A percentile compares a stretch with the other conserved stretches of the same genome.
These are phyloP conservation scores for Fusarium poae DNA, from an alignment of 2,329 filamentous ascomycete species.

Conservation along the genomic window DNA sequence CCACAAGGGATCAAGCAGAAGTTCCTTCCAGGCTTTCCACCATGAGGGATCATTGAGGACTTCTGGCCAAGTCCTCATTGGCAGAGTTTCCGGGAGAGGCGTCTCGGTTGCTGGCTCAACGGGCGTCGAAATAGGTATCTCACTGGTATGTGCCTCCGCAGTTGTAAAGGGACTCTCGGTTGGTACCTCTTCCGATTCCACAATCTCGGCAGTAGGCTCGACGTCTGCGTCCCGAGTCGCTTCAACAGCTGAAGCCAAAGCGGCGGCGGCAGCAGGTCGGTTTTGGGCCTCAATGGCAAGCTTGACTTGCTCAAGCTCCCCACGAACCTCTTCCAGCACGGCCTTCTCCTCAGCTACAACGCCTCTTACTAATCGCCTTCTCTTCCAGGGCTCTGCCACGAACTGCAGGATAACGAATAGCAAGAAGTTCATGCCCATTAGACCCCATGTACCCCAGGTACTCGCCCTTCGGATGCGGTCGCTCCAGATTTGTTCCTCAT, in stretches of 20 bases:
- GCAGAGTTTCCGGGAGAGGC: conserved; percentile 2
- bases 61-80: conserved; percentile 58
- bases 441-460: conserved; percentile 97
- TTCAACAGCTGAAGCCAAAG: conserved; percentile 29
- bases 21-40: conserved; percentile 60
- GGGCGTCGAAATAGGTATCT: conserved; percentile 4
- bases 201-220: conserved; percentile 10
- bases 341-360: conserved; percentile 83
- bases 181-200: conserved; percentile 20
- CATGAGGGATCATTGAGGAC: conserved; percentile 56
- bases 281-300: conserved; percentile 48
- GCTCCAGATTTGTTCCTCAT: conserved; percentile 99
- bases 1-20: conserved; percentile 56
- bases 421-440: conserved; percentile 97
- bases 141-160: conserved; percentile 9
- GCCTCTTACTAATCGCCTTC: conserved; percentile 82
- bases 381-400: conserved; percentile 92
- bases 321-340: conserved; percentile 63
- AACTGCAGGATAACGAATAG: conserved; percentile 89
- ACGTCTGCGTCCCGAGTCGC: conserved; percentile 15
- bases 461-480: conserved; percentile 96
- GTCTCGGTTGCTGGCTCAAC: conserved; percentile 21
- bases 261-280: conserved; percentile 32
- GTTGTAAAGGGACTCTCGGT: conserved; percentile 4
- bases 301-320: conserved; percentile 56